These are phyloP conservation scores for Saccharum hybrid DNA, from an alignment of 202 grass and related monocot species.

Conservation along the genomic window DNA sequence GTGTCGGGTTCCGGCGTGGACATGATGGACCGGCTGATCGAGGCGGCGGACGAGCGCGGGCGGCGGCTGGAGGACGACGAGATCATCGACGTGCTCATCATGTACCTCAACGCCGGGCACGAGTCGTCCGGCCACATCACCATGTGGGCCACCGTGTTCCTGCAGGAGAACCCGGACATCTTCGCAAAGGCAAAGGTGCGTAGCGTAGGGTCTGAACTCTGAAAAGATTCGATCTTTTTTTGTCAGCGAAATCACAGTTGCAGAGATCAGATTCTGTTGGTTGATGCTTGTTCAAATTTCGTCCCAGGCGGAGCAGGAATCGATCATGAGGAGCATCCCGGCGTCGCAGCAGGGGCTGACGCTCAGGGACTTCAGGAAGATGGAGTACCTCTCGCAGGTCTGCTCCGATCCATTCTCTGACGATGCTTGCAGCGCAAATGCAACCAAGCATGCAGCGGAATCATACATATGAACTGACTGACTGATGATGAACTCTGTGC, in stretches of 20 bases:
- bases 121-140: slow-evolving; percentile 93
- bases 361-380: slow-evolving; percentile 81
- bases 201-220: too few species aligned
- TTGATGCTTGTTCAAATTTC: not conserved
- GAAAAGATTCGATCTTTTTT: too few species aligned
- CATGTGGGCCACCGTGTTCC: slow-evolving; percentile 92
- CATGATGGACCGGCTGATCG: slow-evolving; percentile 85
- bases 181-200: slow-evolving; percentile 63
- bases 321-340: slow-evolving; percentile 66
- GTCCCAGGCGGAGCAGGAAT: slow-evolving; percentile 80
- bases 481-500: not conserved
- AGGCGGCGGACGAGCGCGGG: slow-evolving; percentile 59
- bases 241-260: too few species aligned
- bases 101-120: slow-evolving; percentile 97
- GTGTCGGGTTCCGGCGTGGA: slow-evolving; percentile 35
- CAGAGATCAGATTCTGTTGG: not conserved
- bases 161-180: slow-evolving; percentile 79
- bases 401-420: not conserved
- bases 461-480: not conserved
- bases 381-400: slow-evolving; percentile 90
- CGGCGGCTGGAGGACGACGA: slow-evolving; percentile 69
- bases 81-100: slow-evolving; percentile 82
- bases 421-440: not conserved
- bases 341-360: slow-evolving; percentile 65
- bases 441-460: too few species aligned